phyloP scores from a whole-genome alignment of 2,329 filamentous ascomycete species.

The Passalora sequoiae region DNA sequence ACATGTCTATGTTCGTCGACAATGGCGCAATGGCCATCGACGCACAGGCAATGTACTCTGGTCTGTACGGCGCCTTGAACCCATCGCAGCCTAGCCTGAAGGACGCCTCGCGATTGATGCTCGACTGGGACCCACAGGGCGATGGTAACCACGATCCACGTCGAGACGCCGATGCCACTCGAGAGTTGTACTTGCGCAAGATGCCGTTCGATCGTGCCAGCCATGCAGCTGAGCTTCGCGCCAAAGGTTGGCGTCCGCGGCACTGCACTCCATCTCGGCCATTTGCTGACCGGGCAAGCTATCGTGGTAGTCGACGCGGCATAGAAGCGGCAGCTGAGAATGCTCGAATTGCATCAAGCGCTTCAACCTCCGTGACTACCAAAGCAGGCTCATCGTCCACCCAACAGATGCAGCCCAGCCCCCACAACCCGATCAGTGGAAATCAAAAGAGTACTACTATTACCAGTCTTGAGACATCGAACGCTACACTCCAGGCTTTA shows the following conservation, averaged over 20 bases:
- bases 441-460: no score
- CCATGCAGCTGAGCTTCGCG: conserved; percentile 5
- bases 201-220: conserved; percentile 11
- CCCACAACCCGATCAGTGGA: no score
- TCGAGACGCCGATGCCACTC: conserved; percentile 6
- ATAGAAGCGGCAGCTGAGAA: no score
- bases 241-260: not conserved
- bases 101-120: not conserved
- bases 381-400: no score
- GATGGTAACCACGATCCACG: conserved; percentile 7
- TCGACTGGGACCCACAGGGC: not conserved
- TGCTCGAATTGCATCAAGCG: no score
- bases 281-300: no score
- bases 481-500: no score
- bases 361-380: no score
- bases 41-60: conserved; percentile 10
- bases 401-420: no score
- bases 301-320: no score
- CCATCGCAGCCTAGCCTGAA: not conserved
- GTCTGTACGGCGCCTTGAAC: not conserved
- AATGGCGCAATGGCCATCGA: conserved; percentile 4
- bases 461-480: no score
- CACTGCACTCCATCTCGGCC: no score
- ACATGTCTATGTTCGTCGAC: not conserved
- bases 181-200: conserved; percentile 4